phyloP scores from a whole-genome alignment of 1,284 basidiomycete species.

The Salmacisia buchloeana region DNA sequence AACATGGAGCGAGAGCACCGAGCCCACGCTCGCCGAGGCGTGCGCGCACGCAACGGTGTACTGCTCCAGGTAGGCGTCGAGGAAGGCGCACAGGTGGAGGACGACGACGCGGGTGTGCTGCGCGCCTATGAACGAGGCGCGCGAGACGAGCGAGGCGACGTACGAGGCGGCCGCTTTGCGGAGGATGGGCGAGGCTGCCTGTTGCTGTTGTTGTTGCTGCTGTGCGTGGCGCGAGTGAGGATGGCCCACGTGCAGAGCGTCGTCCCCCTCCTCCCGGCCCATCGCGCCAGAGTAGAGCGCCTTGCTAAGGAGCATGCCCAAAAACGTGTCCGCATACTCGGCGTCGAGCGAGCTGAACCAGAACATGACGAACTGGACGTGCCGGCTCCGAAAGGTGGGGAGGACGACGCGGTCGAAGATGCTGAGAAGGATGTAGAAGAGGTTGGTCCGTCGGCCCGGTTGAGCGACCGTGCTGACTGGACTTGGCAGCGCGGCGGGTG shows the following conservation, averaged over 20 bases:
- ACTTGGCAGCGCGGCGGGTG: too few species aligned
- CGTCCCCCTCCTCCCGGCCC: background rate
- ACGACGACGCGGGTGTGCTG: slow-evolving; percentile 72
- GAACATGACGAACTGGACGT: slow-evolving; percentile 95
- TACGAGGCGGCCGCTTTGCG: slow-evolving; percentile 45
- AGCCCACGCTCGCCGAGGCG: slow-evolving; percentile 1
- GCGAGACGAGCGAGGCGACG: slow-evolving; percentile 76
- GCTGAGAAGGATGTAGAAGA: slow-evolving; percentile 77
- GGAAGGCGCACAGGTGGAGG: slow-evolving; percentile 74
- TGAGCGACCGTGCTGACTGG: background rate
- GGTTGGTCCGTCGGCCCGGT: slow-evolving; percentile 11
- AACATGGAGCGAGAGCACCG: background rate
- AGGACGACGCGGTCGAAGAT: slow-evolving; percentile 91
- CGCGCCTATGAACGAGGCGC: slow-evolving; percentile 78
- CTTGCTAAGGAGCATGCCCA: slow-evolving; percentile 82
- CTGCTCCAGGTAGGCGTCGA: slow-evolving; percentile 61
- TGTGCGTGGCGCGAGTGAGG: background rate
- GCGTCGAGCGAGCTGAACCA: slow-evolving; percentile 85
- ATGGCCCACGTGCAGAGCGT: background rate
- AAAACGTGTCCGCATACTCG: slow-evolving; percentile 85
- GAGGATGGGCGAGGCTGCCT: slow-evolving; percentile 37
- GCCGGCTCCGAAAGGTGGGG: slow-evolving; percentile 90
- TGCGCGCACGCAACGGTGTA: slow-evolving; percentile 17
- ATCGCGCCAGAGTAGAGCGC: slow-evolving; percentile 63
- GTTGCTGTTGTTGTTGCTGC: slow-evolving; percentile 18